Evolutionary conservation across 2,329 filamentous ascomycete genomes (phyloP), one percentile per base, ranked within the genome.

Genomic region (Thelonectria rubi): DNA sequence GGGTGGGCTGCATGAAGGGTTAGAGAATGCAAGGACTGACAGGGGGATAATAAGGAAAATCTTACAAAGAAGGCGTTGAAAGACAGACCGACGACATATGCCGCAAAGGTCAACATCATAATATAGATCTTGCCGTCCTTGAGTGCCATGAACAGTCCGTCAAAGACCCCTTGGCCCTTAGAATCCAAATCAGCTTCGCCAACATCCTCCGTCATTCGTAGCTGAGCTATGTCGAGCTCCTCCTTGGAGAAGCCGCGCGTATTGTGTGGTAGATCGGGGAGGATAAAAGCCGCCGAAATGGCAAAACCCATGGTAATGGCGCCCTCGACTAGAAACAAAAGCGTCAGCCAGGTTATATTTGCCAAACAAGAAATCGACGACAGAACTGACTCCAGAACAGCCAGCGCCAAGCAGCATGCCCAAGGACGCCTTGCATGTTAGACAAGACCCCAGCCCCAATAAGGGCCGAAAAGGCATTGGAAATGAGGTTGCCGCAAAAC

Each of bases 51-150:
- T 24, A 1, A 14, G 6, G 20, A 1, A 9, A 2, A n/a, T 76
- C 76, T 72, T 69, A 80, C 77, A 73, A 87, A 87, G 73, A 86
- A 88, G 43, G 83, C 83, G 65, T 86, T 86, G 73, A 86, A 87
- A 0, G 84, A 84, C 39, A 80, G 73, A 3, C 86, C 86, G 6
- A 88, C 79, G 7, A 88, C 84, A 63, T 88, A 88, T 4, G 85
- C 84, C 3, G 84, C 86, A 58, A 88, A 84, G 1, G 85, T 86
- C 6, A 88, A 56, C 81, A 87, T 88, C 83, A 89, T 84, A 61
- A 89, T 69, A 69, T 88, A 89, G 63, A 88, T 86, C 77, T 88
- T 89, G 65, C 76, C 15, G 63, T 89, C 87, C 72, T 84, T 86
- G 52, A 87, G 69, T 0, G 86, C 84, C 81, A 89, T 85, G 54